Base-by-base conservation (phyloP, 495 filamentous ascomycete genomes). In the Penicillium argentinense region DNA sequence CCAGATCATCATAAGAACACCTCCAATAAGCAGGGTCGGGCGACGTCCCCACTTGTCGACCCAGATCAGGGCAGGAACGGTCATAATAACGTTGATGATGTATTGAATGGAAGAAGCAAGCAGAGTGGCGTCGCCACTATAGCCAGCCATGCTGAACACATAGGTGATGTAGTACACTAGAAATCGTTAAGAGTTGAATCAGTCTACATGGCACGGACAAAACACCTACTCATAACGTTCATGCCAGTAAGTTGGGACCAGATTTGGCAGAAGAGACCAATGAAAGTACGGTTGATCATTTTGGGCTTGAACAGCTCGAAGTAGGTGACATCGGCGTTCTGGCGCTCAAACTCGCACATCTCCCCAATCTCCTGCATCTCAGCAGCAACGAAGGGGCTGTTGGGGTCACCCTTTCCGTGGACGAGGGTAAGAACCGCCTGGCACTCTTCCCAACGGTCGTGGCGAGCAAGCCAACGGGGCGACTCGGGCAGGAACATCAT, bases 191-290 rank as follows among this genome's bases (percentile, higher is more conserved):
- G n/a, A n/a, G n/a, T n/a, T n/a, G n/a, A n/a, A n/a, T n/a, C n/a
- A n/a, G n/a, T n/a, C n/a, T n/a, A n/a, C n/a, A n/a, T n/a, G n/a
- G n/a, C n/a, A n/a, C n/a, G n/a, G n/a, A n/a, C n/a, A n/a, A n/a
- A n/a, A n/a, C n/a, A n/a, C n/a, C n/a, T n/a, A n/a, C n/a, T 88
- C 86, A 91, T 91, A 19, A 91, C 86, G 60, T 90, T 91, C 83
- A 90, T 89, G 29, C 88, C 88, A 1, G 85, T 87, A 37, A 91
- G 68, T 59, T 93, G 88, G 24, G 82, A 83, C 88, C 88, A 91
- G 59, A 93, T 86, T 67, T 91, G 88, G 1, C 76, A 84, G 56
- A 86, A 89, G 26, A 91, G 47, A 45, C 88, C 87, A 53, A 87
- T 82, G 41, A 77, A 54, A 23, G 85, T 87, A 9, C 85, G 80